Percentiles rank a stretch among this genome's conserved stretches.
Conservation (phyloP, 441 rosid species). For the Caryocar brasiliense region DNA sequence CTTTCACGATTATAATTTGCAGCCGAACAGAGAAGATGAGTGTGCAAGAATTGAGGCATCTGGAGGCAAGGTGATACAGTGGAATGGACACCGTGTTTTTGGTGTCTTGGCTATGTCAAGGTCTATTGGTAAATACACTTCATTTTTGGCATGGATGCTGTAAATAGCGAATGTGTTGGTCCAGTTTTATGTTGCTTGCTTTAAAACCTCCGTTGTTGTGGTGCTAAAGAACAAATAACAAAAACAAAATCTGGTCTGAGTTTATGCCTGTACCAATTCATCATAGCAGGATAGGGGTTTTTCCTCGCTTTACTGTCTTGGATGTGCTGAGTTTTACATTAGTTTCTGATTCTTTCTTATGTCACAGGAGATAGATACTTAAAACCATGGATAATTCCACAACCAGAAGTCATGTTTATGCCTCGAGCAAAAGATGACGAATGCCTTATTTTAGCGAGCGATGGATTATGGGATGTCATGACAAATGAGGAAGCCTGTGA, state of each 20-base stretch:
- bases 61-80: slow-evolving; percentile 77
- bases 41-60: slow-evolving; percentile 70
- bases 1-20: slow-evolving; percentile 12
- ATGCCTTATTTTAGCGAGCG: slow-evolving; percentile 71
- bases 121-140: slow-evolving; percentile 53
- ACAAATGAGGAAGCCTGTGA: slow-evolving; percentile 77
- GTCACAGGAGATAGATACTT: slow-evolving; percentile 66
- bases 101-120: slow-evolving; percentile 91
- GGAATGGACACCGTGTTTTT: slow-evolving; percentile 82
- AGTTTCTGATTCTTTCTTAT: neutral
- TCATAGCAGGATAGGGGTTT: too few relatives aligned
- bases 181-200: too few relatives aligned
- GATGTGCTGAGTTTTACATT: neutral
- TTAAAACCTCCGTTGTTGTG: too few relatives aligned
- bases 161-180: too few relatives aligned
- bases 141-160: too few relatives aligned
- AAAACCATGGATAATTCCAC: slow-evolving; percentile 75
- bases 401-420: slow-evolving; percentile 67
- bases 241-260: neutral
- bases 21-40: slow-evolving; percentile 82
- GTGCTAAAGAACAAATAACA: neutral
- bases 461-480: slow-evolving; percentile 84
- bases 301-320: too few relatives aligned
- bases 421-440: slow-evolving; percentile 77
- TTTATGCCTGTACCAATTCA: neutral